Evolutionary conservation across 176 grass and related monocot species (phyloP).

Genomic region (Ensete glaucum): DNA sequence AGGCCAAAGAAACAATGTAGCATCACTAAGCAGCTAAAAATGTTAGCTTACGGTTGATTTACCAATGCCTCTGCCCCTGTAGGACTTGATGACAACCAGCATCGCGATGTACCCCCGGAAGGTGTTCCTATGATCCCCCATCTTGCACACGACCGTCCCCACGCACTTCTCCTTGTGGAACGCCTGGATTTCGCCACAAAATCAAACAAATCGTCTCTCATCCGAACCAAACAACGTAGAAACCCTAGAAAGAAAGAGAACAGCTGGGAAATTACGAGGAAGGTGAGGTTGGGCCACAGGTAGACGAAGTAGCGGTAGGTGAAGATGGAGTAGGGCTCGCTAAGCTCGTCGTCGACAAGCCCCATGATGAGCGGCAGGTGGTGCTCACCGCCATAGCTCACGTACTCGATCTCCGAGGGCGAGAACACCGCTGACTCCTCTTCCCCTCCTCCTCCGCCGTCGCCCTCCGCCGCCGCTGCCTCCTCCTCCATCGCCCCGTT

Average conservation of each 20-base stretch:
- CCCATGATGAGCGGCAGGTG: conserved; percentile 89
- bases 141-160: conserved; percentile 94
- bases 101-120: conserved; percentile 91
- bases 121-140: conserved; percentile 68
- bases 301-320: conserved; percentile 99
- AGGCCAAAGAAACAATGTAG: background rate
- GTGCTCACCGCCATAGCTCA: conserved; percentile 90
- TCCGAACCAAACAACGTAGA: background rate
- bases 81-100: conserved; percentile 87
- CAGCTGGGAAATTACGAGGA: conserved; percentile 36
- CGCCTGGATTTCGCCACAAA: conserved; percentile 18
- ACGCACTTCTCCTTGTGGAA: conserved; percentile 69
- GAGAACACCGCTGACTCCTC: background rate
- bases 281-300: conserved; percentile 89
- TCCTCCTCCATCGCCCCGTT: conserved; percentile 23
- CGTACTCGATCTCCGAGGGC: conserved; percentile 43
- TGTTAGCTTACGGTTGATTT: background rate
- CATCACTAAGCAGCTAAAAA: background rate
- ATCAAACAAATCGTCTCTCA: conserved; percentile 1
- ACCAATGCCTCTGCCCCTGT: conserved; percentile 88
- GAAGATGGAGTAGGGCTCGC: conserved; percentile 99
- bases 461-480: conserved; percentile 1
- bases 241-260: background rate
- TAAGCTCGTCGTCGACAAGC: conserved; percentile 92
- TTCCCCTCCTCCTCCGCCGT: background rate